These are phyloP conservation scores for Fusarium mexicanum DNA, from an alignment of 2,329 filamentous ascomycete genomes.

Conservation along the genomic window DNA sequence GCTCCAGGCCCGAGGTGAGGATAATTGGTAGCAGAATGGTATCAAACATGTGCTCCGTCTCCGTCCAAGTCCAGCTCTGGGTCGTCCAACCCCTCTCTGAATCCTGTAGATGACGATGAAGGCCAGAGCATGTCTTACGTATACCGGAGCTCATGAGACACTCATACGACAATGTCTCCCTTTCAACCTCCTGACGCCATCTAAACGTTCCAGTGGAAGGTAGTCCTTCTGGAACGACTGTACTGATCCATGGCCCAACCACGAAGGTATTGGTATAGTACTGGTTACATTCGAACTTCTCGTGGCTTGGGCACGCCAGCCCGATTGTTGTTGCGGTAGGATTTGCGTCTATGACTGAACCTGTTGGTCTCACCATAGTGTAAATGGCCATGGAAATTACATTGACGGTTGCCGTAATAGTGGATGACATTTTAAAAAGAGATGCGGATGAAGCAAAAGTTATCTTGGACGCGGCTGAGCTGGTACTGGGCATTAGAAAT, in stretches of 20 bases:
- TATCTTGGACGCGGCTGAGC: neutral
- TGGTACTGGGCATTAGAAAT: neutral
- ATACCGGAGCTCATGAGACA: neutral
- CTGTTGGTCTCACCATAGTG: neutral
- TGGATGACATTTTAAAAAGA: neutral
- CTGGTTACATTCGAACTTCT: neutral
- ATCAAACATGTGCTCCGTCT: neutral
- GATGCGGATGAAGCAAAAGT: no score
- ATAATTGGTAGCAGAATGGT: neutral
- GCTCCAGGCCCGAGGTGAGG: neutral
- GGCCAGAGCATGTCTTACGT: neutral
- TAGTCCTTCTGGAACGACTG: neutral
- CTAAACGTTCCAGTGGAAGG: neutral
- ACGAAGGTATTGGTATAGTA: neutral
- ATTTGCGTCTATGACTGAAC: neutral
- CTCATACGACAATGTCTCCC: neutral
- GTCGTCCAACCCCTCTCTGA: neutral
- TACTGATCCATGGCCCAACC: conserved; percentile 2
- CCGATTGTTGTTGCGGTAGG: neutral
- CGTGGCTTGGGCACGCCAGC: neutral
- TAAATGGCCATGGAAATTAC: neutral
- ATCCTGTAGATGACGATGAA: neutral
- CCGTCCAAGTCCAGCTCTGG: neutral
- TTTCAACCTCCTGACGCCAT: neutral
- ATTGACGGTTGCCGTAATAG: neutral